Base-by-base conservation (phyloP, 306 rosid species). In the Malus fusca region DNA sequence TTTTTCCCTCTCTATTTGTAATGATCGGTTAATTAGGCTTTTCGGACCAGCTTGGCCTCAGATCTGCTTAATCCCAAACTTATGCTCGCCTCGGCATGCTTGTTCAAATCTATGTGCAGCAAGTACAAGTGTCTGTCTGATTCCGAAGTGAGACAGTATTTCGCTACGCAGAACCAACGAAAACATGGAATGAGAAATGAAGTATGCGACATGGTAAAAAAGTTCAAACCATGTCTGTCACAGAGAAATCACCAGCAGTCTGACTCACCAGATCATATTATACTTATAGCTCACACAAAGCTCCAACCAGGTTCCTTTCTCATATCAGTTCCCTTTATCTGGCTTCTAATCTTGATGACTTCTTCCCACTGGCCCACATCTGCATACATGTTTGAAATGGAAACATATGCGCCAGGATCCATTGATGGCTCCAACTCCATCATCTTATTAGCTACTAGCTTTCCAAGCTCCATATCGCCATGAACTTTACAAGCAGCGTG, bases 301-400 rank as follows among this genome's bases (percentile, higher is more conserved):
- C 97, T 92, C 96, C 90, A 92, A 48, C 85, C 93, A 73, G 87
- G 88, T 72, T 90, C 92, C 82, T 90, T 92, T 77, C 72, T 82
- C 60, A 81, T 71, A 68, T 89, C 88, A 75, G 31, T 82, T 77
- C 82, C 87, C 70, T 70, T 87, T 87, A 92, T 84, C 55, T 62
- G 81, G 73, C 83, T 82, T 83, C 96, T 89, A 77, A 88, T 86
- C 67, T 73, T 86, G 68, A 81, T 60, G 72, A 86, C 96, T 75
- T 89, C 96, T 56, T 89, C 93, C 92, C 90, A 90, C 73, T 78
- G 78, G 62, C 92, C 96, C 61, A 81, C 68, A 75, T 86, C 95
- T n/a, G 98, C 93, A 61, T 88, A 86, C 42, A 90, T 90, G 81
- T 89, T 93, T 42, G 98, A 89, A 73, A 88, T 65, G 6, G 92